Evolutionary conservation across 352 stramenopile genomes (phyloP), one percentile per base, ranked within the genome.

Genomic region (Halophytophthora batemanensis): DNA sequence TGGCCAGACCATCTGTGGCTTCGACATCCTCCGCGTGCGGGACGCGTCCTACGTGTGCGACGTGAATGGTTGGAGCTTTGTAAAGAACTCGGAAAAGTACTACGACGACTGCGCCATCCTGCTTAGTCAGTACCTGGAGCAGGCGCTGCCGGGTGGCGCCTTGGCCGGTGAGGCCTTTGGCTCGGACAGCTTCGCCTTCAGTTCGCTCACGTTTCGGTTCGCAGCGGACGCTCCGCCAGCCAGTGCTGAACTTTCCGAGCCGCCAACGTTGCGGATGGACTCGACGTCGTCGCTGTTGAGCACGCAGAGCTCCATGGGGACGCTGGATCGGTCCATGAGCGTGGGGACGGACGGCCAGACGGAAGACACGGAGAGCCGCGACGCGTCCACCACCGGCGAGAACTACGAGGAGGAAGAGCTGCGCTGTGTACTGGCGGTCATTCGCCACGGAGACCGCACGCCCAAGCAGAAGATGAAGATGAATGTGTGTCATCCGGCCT

Each of bases 381-480:
- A 58, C 41, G 64, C 64, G 33, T 61, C 51, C 3, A 56, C 69
- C 7, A 56, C 59, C 21, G 22, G 44, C 14, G 48, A 58, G 45
- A 49, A 68, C 14, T 74, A 69, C 37, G 66, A 90, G 44, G 79
- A 98, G 64, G 95, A 99, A 70, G 97, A 99, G 66, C 74, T 99
- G 41, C 90, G 97, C 18, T 99, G 97, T 56, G 97, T 99, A 40
- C 92, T 99, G 45, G 97, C 97, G 3, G 92, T 99, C n/a, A 96
- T 99, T 40, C 86, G 97, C 40, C 98, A 99, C 56, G 98, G 97
- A 4, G 98, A 99, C 71, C 82, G 98, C 45, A 99, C 97, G 8
- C 98, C 98, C 4, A 99, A 99, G 80, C 97, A 99, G 71, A 99
- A 99, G 69, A 95, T 98, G 82, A 98, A 98, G 71, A 97, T 98